Percentiles rank a stretch among this genome's conserved stretches.
Conservation (phyloP, 257 asterid genomes). For the Voacanga thouarsii region DNA sequence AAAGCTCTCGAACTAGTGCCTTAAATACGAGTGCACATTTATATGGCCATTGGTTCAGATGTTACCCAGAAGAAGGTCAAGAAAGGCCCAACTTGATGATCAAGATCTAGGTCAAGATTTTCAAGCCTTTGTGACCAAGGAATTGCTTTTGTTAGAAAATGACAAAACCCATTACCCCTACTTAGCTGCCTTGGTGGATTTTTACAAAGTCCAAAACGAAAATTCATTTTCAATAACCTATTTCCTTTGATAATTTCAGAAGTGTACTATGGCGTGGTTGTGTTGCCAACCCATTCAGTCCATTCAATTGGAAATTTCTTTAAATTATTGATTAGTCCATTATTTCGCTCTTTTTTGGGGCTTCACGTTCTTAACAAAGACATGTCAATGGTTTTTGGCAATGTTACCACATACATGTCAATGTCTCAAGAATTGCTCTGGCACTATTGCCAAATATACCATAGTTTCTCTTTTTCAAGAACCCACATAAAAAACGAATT, state of each 20-base stretch:
- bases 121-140: conserved; percentile 13
- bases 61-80: background rate
- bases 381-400: no score
- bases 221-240: no score
- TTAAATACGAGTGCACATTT: background rate
- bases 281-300: no score
- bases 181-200: conserved; percentile 11
- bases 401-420: no score
- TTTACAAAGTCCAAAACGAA: background rate
- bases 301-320: no score
- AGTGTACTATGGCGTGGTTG: no score
- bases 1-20: background rate
- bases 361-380: no score
- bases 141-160: background rate
- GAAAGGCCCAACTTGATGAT: no score
- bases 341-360: no score
- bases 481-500: background rate
- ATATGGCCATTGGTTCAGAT: background rate
- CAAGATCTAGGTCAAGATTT: background rate
- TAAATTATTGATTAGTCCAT: no score
- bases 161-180: background rate
- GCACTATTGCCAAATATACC: no score
- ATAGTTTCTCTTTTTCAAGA: background rate
- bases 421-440: background rate
- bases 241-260: background rate